Evolutionary conservation across 305 asterid species (phyloP), one percentile per base, ranked within the genome.

Genomic region (Lippia alba): DNA sequence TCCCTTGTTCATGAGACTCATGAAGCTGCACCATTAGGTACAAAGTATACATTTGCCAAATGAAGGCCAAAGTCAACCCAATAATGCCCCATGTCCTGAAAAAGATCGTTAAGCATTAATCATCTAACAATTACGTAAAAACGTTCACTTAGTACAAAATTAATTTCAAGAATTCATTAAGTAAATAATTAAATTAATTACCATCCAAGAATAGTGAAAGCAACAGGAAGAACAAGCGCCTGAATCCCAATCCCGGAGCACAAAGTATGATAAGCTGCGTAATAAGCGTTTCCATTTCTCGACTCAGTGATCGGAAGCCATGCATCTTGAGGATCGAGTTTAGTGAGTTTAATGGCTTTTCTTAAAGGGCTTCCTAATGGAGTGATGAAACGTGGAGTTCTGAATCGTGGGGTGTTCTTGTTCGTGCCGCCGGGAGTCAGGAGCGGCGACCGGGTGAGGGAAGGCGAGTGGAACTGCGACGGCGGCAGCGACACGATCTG

Each of bases 171-270:
- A 4, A 34, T 36, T 4, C 9, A 36, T 36, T 36, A 19, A 64
- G 5, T 12, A 36, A 19, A n/a, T 5, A 17, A 17, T 30, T 5
- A 6, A 17, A 17, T 30, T 5, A 6, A 69, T 11, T 79, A 91
- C 97, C 98, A 92, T 79, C 96, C 98, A 63, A 92, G 98, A 59
- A 90, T 76, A 66, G 98, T 92, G 83, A 92, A 90, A 68, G 97
- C 89, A 54, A 92, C 92, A 0, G 97, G 98, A 48, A 92, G 89
- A 61, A 92, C 74, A 8, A 90, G 94, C 20, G 96, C 98, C 75
- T 92, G 98, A 64, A 92, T 71, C 44, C 98, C 96, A 57, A 92
- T 92, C 36, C 98, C 98, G 40, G 98, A 89, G 36, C 96, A 92
- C 24, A 90, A 24, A 51, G 98, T 90, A 45, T 90, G 98, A 68